Percentiles rank a stretch among this genome's conserved stretches.
These are phyloP conservation scores for Diaporthe ilicicola DNA, from an alignment of 2,329 filamentous ascomycete genomes.

Conservation along the genomic window DNA sequence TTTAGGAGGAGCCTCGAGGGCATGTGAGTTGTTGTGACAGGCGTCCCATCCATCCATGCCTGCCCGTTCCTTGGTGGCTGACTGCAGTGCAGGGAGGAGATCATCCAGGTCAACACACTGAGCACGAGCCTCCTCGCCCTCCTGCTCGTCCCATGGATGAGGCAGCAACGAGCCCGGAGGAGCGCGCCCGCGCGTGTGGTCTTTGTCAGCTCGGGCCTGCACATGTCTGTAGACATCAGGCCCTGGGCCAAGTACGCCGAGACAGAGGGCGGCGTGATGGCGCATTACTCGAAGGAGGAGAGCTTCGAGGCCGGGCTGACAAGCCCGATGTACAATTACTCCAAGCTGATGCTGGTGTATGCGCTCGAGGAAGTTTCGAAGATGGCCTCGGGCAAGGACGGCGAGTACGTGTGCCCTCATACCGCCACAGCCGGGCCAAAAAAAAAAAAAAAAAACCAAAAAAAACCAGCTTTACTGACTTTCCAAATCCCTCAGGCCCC, in stretches of 20 bases:
- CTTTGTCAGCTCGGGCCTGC: constrained; percentile 37
- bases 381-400: constrained; percentile 36
- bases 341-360: constrained; percentile 41
- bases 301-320: constrained; percentile 37
- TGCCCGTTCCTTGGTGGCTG: not conserved
- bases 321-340: constrained; percentile 37
- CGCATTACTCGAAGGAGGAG: constrained; percentile 39
- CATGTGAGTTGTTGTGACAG: constrained; percentile 38
- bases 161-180: constrained; percentile 37
- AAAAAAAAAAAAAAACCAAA: too few species aligned
- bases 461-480: not conserved
- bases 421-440: too few species aligned
- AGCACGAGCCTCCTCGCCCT: constrained; percentile 63
- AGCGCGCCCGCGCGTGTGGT: constrained; percentile 38
- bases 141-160: constrained; percentile 58
- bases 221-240: constrained; percentile 34
- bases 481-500: constrained; percentile 33
- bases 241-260: constrained; percentile 34
- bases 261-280: constrained; percentile 36
- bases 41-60: not conserved
- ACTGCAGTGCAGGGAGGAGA: constrained; percentile 51
- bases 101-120: constrained; percentile 66
- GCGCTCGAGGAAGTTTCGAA: constrained; percentile 36
- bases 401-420: constrained; percentile 34
- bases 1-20: constrained; percentile 38